Evolutionary conservation across 2,329 filamentous ascomycete species (phyloP).

Genomic region (Fusarium camptoceras): DNA sequence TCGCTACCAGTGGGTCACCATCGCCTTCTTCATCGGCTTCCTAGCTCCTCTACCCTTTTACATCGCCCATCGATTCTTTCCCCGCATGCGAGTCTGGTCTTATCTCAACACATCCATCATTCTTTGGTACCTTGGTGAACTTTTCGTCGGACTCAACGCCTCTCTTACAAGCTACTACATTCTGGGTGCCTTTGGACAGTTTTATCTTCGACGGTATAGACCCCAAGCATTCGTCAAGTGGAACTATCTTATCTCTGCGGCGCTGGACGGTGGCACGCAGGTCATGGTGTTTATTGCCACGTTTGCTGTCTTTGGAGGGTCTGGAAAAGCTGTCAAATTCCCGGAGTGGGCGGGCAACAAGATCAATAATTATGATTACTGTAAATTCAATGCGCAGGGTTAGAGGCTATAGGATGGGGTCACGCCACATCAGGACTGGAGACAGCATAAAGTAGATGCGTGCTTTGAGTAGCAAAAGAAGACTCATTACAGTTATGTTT

Average conservation of each 20-base stretch:
- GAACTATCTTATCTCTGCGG: constrained; percentile 63
- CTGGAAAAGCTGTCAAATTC: constrained; percentile 57
- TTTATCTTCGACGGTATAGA: constrained; percentile 63
- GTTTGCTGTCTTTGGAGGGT: constrained; percentile 66
- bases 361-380: constrained; percentile 13
- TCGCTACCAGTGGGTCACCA: constrained; percentile 21
- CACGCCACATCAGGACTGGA: background rate
- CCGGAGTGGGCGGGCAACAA: constrained; percentile 68
- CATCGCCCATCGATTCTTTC: constrained; percentile 48
- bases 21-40: constrained; percentile 51
- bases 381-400: background rate
- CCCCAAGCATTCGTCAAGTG: constrained; percentile 66
- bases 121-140: constrained; percentile 41
- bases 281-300: constrained; percentile 64
- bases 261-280: constrained; percentile 63
- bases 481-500: background rate
- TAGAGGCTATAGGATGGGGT: background rate
- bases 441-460: background rate
- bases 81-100: constrained; percentile 54
- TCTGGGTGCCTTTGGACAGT: constrained; percentile 62
- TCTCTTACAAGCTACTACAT: constrained; percentile 64
- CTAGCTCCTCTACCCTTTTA: constrained; percentile 51
- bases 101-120: constrained; percentile 64
- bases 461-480: background rate
- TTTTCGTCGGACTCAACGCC: constrained; percentile 56